Percentiles rank a stretch among this genome's conserved stretches.
phyloP scores from a whole-genome alignment of 2,329 filamentous ascomycete genomes.

The Ophiostoma perfectum region DNA sequence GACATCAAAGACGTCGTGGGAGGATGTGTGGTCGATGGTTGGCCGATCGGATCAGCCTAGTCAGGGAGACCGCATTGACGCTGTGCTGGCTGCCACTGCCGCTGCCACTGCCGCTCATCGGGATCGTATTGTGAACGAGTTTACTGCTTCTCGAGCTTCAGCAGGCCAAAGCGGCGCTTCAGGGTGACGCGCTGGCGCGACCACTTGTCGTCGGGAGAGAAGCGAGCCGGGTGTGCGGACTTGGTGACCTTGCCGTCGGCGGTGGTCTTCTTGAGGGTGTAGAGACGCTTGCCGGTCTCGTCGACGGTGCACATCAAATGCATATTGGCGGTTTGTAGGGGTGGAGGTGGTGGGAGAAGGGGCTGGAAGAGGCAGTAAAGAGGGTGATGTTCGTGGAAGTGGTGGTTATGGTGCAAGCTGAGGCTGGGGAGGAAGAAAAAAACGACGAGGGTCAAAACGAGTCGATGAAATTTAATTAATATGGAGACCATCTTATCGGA shows the following conservation, averaged over 20 bases:
- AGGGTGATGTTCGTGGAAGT: neutral
- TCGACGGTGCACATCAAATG: constrained; percentile 80
- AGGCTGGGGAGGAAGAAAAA: neutral
- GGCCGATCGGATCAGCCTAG: too few relatives aligned
- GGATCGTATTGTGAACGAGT: neutral
- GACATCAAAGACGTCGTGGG: too few relatives aligned
- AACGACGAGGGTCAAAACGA: neutral
- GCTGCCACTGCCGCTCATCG: neutral
- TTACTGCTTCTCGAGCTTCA: constrained; percentile 50
- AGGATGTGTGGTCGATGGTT: neutral
- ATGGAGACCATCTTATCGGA: neutral
- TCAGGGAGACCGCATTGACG: neutral
- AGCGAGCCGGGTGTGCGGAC: constrained; percentile 90
- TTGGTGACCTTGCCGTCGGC: constrained; percentile 77
- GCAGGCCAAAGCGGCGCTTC: constrained; percentile 85
- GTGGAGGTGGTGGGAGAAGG: neutral
- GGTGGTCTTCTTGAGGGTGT: constrained; percentile 89
- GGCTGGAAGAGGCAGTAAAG: neutral
- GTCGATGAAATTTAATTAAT: constrained; percentile 1
- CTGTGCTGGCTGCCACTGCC: neutral
- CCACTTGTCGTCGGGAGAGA: constrained; percentile 98
- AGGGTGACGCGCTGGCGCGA: constrained; percentile 91
- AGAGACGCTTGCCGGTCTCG: constrained; percentile 75
- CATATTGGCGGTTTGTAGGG: constrained; percentile 35
- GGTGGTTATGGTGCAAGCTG: neutral